Evolutionary conservation across 2,329 filamentous ascomycete species (phyloP), one percentile per base, ranked within the genome.

Genomic region (Monosporascus sp.): DNA sequence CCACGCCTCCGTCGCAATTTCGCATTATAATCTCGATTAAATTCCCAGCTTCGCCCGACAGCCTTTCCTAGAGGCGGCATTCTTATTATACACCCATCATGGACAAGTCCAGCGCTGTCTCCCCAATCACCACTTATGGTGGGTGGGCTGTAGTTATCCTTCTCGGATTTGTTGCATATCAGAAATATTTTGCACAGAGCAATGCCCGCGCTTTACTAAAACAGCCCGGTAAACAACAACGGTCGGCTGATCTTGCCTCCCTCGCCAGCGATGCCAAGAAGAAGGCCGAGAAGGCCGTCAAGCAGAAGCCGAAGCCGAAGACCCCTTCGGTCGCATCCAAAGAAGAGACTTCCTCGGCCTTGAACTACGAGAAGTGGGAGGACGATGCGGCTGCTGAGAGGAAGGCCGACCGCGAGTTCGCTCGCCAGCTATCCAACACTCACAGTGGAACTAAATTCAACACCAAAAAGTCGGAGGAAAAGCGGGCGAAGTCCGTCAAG

Each of bases 401-500:
- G 67, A 81, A 80, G 63, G 63, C 64, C 49, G 65, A 68, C 45
- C 60, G 63, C 20, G 88, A 91, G 60, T 93, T 94, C 68, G 90
- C 90, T 35, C 81, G 81, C 63, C 86, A 89, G 67, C 78, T 94
- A 60, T 75, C 83, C 53, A 86, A 81, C 62, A 79, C 86, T 49
- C 87, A 90, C 73, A 78, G 88, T 59, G 89, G 89, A 54, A 82
- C 80, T 57, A 81, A 82, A 64, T 80, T 82, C 61, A 74, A 70
- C 55, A 69, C 72, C 62, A 78, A 80, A 67, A 66, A 79, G 59
- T 72, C 77, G 54, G 75, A 78, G 15, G 85, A 85, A 71, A 87
- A 85, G 70, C 79, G 83, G 55, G 77, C 82, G 59, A 86, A 85
- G 72, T 85, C 84, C 25, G 79, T 88, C 55, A 89, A 90, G 77